Conservation (phyloP, 345 rosid species). For the Gynandropsis gynandra region DNA sequence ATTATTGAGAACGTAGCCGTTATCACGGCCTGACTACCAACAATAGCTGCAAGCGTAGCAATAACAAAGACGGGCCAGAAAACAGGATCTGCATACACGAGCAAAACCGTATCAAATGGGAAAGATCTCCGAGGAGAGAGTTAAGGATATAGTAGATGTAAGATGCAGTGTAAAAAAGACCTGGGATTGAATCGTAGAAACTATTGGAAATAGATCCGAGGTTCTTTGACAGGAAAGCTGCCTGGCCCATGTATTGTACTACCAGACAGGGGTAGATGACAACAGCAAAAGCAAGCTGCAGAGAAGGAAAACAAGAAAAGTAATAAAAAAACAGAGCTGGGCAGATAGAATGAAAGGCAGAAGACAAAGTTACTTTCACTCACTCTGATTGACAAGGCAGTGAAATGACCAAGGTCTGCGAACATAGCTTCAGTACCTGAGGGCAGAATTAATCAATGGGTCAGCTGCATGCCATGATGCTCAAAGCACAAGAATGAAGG, state of each 20-base stretch:
- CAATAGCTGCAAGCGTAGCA: conserved; percentile 89
- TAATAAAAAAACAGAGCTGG: conserved; percentile 17
- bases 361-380: conserved; percentile 9
- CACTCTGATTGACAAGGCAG: conserved; percentile 77
- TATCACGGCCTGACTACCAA: conserved; percentile 84
- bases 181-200: conserved; percentile 76
- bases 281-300: conserved; percentile 74
- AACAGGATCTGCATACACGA: conserved; percentile 45
- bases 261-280: conserved; percentile 88
- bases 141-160: conserved; percentile 2
- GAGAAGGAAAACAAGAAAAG: conserved; percentile 16
- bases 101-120: conserved; percentile 20
- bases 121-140: conserved; percentile 1
- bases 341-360: not conserved
- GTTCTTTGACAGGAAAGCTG: conserved; percentile 83
- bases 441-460: conserved; percentile 16
- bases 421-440: conserved; percentile 97
- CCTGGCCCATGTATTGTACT: conserved; percentile 97
- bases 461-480: conserved; percentile 6
- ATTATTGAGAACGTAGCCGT: conserved; percentile 84
- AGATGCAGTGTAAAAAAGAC: conserved; percentile 33
- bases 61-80: conserved; percentile 87
- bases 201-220: conserved; percentile 35
- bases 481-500: not conserved
- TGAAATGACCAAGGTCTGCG: conserved; percentile 95